phyloP scores from a whole-genome alignment of 1,284 basidiomycete species.

The Irpex rosettiformis region DNA sequence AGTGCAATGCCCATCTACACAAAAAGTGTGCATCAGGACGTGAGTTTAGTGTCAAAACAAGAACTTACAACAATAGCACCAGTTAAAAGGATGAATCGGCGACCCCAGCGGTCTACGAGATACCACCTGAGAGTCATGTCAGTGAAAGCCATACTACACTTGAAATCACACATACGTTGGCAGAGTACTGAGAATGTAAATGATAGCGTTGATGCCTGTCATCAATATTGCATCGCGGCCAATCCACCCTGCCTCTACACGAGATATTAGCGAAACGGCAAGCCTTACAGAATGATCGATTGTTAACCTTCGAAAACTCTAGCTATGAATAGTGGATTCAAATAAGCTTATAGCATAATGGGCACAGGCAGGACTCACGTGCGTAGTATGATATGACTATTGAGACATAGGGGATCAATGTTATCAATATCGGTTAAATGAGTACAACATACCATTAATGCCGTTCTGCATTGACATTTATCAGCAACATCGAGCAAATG shows the following conservation, averaged over 20 bases:
- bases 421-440: background rate
- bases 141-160: background rate
- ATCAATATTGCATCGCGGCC: slow-evolving; percentile 96
- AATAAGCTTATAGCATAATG: slow-evolving; percentile 12
- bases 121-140: slow-evolving; percentile 71
- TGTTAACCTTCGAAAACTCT: slow-evolving; percentile 79
- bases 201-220: slow-evolving; percentile 92
- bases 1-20: slow-evolving; percentile 79
- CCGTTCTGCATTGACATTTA: background rate
- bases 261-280: slow-evolving; percentile 14
- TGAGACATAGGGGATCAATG: background rate
- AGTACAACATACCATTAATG: slow-evolving; percentile 5
- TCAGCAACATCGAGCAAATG: background rate
- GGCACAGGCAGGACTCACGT: slow-evolving; percentile 46
- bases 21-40: slow-evolving; percentile 4
- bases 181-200: slow-evolving; percentile 82
- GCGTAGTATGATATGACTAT: slow-evolving; percentile 94
- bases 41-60: background rate
- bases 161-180: slow-evolving; percentile 57
- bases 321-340: slow-evolving; percentile 38
- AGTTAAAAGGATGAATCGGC: slow-evolving; percentile 86
- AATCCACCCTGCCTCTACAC: slow-evolving; percentile 91
- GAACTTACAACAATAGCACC: slow-evolving; percentile 80
- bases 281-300: background rate
- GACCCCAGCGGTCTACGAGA: slow-evolving; percentile 90